Base-by-base conservation (phyloP, 1,284 basidiomycete species). In the Irpex sp. region DNA sequence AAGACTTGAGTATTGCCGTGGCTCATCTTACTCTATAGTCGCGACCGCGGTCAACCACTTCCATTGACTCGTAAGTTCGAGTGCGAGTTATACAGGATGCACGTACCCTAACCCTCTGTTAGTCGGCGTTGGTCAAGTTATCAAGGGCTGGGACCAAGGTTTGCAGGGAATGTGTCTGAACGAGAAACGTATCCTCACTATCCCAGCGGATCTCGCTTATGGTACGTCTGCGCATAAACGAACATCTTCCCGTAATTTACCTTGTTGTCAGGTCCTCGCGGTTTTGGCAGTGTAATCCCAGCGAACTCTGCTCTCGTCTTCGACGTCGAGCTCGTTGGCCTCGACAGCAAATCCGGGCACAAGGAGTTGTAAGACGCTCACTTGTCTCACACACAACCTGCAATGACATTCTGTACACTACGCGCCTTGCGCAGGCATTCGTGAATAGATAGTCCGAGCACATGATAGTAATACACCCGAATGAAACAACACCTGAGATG, bases 101-200 rank as follows among this genome's bases (percentile, higher is more conserved):
- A 38, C 7, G 32, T 38, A 38, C 7, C 32, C n/a, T 54, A 54
- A 13, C 49, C n/a, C 15, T 54, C 49, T 18, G n/a, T 69, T 70
- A 96, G 94, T 97, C 56, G 95, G 95, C 67, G 81, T 85, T 59
- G 93, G 93, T 9, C 94, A 95, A 77, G 95, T 97, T 62, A 97
- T 97, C 80, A 86, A 86, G 75, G 96, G 94, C 20, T 96, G 94
- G 94, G 94, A 96, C 74, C 82, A 94, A 70, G 94, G 94, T 76
- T 88, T 96, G 67, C 72, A 88, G 65, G 93, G 92, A 77, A 97
- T 98, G 94, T 99, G 97, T 81, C 80, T 95, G 45, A 88, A 90
- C 71, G 97, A 99, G 86, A 97, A 97, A 87, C 92, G 97, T 63
- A 95, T 88, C n/a, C 88, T 99, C 74, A 96, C 92, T 20, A 97